Evolutionary conservation across 495 filamentous ascomycete genomes (phyloP).

Genomic region (Trichoderma orchidacearum): DNA sequence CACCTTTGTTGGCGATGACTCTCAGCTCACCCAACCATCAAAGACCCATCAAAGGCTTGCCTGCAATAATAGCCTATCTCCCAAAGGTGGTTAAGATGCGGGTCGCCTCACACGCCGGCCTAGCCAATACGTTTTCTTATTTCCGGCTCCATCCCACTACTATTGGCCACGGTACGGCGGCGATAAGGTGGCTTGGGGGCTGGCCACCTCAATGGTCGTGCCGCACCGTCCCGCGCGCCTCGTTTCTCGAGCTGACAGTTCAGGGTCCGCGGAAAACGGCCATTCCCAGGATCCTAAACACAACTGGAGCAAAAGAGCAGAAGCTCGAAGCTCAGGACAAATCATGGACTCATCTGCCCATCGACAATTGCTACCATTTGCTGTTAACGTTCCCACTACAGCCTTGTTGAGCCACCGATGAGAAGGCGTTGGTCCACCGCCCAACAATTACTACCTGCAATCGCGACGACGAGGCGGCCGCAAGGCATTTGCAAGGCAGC

Average conservation of each 20-base stretch:
- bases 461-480: no score
- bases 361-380: neutral
- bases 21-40: no score
- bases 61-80: no score
- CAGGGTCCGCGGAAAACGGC: neutral
- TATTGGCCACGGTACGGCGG: no score
- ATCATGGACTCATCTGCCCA: neutral
- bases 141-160: no score
- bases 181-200: neutral
- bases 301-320: neutral
- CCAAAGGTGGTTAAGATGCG: no score
- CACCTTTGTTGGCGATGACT: no score
- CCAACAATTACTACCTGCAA: no score
- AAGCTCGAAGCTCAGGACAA: neutral
- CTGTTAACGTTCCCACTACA: neutral
- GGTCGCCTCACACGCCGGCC: no score
- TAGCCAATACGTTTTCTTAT: no score
- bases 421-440: neutral
- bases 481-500: no score
- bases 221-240: constrained; percentile 1
- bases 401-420: neutral
- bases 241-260: neutral
- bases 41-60: no score
- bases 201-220: neutral
- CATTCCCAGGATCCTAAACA: neutral